A percentile compares a stretch with the other conserved stretches of the same genome.
Conservation (phyloP, 2,329 filamentous ascomycete species). For the Tolypocladium tropicale region DNA sequence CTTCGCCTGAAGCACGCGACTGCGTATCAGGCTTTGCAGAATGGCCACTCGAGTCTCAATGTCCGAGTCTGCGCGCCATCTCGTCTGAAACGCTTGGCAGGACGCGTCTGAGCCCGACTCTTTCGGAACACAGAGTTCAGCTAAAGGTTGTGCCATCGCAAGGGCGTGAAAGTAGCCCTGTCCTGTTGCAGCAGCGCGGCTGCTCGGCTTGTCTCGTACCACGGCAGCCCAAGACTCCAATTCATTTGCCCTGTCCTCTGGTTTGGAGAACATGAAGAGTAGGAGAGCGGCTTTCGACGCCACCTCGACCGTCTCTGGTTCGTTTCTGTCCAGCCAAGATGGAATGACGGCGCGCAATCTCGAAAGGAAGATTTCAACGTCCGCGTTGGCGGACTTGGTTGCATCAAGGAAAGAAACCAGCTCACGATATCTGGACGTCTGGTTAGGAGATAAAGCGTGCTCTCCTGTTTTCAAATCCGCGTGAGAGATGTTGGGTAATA, state of each 20-base stretch:
- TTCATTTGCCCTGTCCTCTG: constrained; percentile 23
- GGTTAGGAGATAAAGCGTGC: constrained; percentile 12
- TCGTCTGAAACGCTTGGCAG: constrained; percentile 33
- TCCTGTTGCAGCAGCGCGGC: constrained; percentile 26
- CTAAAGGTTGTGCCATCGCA: constrained; percentile 36
- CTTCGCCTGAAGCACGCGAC: constrained; percentile 31
- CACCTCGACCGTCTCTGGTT: constrained; percentile 37
- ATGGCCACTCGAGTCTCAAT: constrained; percentile 46
- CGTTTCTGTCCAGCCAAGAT: constrained; percentile 38
- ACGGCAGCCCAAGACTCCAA: constrained; percentile 36
- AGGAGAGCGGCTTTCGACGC: constrained; percentile 41
- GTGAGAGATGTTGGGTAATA: constrained; percentile 8
- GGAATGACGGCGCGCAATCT: constrained; percentile 24
- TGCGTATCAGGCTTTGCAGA: constrained; percentile 41
- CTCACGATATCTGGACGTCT: constrained; percentile 8
- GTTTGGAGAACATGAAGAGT: constrained; percentile 34
- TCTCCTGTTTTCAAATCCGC: constrained; percentile 11
- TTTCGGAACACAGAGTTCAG: constrained; percentile 4
- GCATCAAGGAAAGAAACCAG: constrained; percentile 12
- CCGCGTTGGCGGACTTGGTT: neutral
- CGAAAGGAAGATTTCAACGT: constrained; percentile 12
- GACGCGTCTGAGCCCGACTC: constrained; percentile 19
- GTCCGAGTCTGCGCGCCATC: constrained; percentile 41
- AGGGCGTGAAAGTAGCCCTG: constrained; percentile 45
- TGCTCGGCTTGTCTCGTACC: constrained; percentile 23